Base-by-base conservation (phyloP, 1,284 basidiomycete species). In the Ceratobasidium sp. region DNA sequence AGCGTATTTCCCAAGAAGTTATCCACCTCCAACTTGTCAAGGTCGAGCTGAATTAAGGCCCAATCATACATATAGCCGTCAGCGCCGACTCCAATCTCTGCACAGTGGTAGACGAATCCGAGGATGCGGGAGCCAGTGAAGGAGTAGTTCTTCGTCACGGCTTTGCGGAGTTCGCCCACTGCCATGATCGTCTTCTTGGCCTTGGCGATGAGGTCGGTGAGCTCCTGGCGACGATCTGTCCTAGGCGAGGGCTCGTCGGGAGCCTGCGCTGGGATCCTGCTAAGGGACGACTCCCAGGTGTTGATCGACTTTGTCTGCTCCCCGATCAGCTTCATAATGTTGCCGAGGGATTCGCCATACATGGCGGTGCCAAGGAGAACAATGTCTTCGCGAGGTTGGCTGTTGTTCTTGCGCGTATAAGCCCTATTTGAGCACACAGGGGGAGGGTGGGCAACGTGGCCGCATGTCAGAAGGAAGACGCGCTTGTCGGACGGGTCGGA, bases 371-470 rank as follows among this genome's bases (percentile, higher is more conserved):
- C 84, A 76, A 84, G 83, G 27, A 76, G 79, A 75, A 84, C 75
- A 76, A 85, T 78, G 53, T 84, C 78, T 80, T 84, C 81, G 69
- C 79, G 82, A 74, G 76, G 60, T 76, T 80, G 80, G 78, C 78
- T 80, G 6, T 14, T 63, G 44, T 78, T 78, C 78, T 71, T 80
- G 53, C 66, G 78, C 41, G 78, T 76, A 66, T 78, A 67, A 77
- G 66, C 77, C 76, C 73, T 81, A 79, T 83, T 82, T 53, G 48
- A 44, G n/a, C n/a, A n/a, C 41, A 76, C 67, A 69, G 79, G 75
- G 79, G 80, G 80, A 29, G 80, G 78, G 48, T 63, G 78, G 62
- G 80, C 81, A 75, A 85, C 84, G 76, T 85, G 84, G 65, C 79
- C 79, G 74, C 72, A 73, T 56, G 83, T 85, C 48, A 85, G 78